Conservation (phyloP, 2,329 filamentous ascomycete species). For the Ceratocystis diversiconidia region DNA sequence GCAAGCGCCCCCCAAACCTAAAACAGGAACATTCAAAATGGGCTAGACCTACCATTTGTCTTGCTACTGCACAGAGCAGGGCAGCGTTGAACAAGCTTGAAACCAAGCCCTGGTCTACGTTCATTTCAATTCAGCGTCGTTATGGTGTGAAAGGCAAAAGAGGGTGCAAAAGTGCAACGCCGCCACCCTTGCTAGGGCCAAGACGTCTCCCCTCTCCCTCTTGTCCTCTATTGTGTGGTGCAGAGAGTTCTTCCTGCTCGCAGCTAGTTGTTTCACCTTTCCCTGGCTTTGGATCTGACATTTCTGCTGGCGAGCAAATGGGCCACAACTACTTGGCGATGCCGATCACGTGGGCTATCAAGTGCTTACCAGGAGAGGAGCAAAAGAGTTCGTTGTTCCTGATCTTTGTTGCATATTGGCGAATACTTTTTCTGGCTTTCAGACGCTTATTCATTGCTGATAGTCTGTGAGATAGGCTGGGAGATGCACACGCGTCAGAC, state of each 20-base stretch:
- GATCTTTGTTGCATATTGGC: background rate
- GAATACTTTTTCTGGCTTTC: too few species aligned
- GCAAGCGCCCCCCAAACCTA: background rate
- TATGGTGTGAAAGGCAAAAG: background rate
- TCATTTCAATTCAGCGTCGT: background rate
- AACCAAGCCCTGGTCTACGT: background rate
- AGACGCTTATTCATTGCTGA: too few species aligned
- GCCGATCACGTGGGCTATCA: background rate
- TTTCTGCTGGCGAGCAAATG: background rate
- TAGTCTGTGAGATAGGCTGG: too few species aligned
- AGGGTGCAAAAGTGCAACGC: background rate
- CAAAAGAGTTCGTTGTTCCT: background rate
- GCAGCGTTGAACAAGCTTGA: conserved; percentile 1
- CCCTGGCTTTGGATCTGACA: background rate
- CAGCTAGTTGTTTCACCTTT: background rate
- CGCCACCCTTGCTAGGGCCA: too few species aligned
- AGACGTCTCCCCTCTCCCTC: too few species aligned
- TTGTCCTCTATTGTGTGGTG: too few species aligned
- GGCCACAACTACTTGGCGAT: background rate
- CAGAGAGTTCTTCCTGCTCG: background rate
- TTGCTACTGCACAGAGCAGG: background rate
- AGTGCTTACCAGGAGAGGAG: background rate
- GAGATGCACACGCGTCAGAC: too few species aligned
- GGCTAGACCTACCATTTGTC: background rate
- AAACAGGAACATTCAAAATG: background rate